Evolutionary conservation across 1,139 yeast species (phyloP).

Genomic region (Meyerozyma sp.): DNA sequence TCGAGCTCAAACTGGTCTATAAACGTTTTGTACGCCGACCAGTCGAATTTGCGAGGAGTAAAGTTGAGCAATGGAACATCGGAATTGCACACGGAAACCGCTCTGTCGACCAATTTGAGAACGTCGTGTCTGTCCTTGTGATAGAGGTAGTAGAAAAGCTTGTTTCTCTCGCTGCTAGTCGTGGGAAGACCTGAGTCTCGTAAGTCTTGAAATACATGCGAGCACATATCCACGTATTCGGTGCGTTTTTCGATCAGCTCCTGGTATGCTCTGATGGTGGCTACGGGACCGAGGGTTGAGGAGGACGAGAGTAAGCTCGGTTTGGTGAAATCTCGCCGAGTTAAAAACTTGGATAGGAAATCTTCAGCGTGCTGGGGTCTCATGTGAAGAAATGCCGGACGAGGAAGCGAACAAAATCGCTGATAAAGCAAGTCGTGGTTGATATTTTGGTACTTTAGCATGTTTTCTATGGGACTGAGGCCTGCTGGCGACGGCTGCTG

Average conservation of each 20-base stretch:
- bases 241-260: conserved; percentile 16
- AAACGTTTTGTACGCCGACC: conserved; percentile 15
- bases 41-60: conserved; percentile 14
- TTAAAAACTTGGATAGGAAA: conserved; percentile 24
- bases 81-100: conserved; percentile 1
- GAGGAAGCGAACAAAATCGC: conserved; percentile 31
- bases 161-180: conserved; percentile 25
- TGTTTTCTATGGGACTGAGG: conserved; percentile 5
- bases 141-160: conserved; percentile 23
- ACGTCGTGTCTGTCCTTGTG: conserved; percentile 25
- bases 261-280: conserved; percentile 2
- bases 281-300: conserved; percentile 5
- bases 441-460: conserved; percentile 13
- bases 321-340: conserved; percentile 15
- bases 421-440: conserved; percentile 24
- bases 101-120: conserved; percentile 7
- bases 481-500: conserved; percentile 2
- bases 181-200: conserved; percentile 20
- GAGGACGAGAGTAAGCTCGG: conserved; percentile 17
- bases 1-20: conserved; percentile 8
- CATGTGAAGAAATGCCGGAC: conserved; percentile 28
- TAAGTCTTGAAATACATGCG: conserved; percentile 24
- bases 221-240: conserved; percentile 16
- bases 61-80: neutral
- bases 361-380: conserved; percentile 32